Conservation (phyloP, 495 filamentous ascomycete species). For the Letharia lupina region DNA sequence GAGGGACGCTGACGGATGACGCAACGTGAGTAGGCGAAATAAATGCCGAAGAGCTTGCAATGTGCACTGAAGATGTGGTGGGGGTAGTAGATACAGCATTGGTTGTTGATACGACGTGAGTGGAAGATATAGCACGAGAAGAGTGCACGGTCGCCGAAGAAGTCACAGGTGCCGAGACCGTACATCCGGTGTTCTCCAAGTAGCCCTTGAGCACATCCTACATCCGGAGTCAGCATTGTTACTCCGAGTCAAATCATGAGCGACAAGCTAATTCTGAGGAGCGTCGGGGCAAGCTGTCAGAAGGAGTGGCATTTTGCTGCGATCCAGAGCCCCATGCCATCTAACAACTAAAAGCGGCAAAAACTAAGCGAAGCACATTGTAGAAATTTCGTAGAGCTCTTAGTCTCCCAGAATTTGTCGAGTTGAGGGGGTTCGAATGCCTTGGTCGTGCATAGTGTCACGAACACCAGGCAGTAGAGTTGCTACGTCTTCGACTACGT, state of each 20-base stretch:
- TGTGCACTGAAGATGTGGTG: background rate
- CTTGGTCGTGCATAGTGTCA: too few relatives aligned
- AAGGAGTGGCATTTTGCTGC: background rate
- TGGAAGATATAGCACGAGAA: background rate
- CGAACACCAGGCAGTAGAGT: too few relatives aligned
- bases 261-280: background rate
- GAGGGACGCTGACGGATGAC: background rate
- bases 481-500: too few relatives aligned
- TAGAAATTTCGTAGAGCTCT: too few relatives aligned
- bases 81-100: background rate
- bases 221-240: background rate
- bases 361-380: too few relatives aligned
- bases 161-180: background rate
- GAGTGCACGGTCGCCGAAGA: background rate
- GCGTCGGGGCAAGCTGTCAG: background rate
- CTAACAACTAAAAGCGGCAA: background rate
- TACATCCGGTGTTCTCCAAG: background rate
- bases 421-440: too few relatives aligned
- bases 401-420: too few relatives aligned
- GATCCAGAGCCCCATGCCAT: background rate
- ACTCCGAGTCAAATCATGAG: background rate
- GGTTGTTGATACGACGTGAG: background rate
- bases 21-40: background rate
- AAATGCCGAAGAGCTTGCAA: background rate
- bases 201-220: constrained; percentile 3